Evolutionary conservation across 2,329 filamentous ascomycete genomes (phyloP).

Genomic region (Clarireedia homoeocarpa): DNA sequence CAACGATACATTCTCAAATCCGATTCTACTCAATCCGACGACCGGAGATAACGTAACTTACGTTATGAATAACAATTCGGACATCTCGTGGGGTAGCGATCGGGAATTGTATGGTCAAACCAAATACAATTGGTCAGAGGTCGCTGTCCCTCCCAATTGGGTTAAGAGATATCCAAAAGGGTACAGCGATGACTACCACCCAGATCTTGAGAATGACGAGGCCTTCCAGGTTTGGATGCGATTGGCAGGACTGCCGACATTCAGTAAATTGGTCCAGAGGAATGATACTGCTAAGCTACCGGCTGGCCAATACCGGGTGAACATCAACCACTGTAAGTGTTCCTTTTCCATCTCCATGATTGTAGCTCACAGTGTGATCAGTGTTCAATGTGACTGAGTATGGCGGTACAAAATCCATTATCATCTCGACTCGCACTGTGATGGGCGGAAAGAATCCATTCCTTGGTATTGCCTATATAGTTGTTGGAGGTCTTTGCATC

Average conservation of each 20-base stretch:
- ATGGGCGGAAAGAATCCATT: conserved; percentile 95
- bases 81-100: conserved; percentile 85
- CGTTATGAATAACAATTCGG: conserved; percentile 59
- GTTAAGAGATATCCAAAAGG: conserved; percentile 56
- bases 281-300: conserved; percentile 66
- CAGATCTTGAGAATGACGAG: conserved; percentile 67
- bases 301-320: conserved; percentile 65
- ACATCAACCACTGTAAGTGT: conserved; percentile 69
- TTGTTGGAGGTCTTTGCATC: conserved; percentile 89
- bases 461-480: conserved; percentile 90
- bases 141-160: conserved; percentile 88
- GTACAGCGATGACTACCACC: conserved; percentile 57
- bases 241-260: conserved; percentile 85
- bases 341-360: neutral
- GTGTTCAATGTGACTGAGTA: conserved; percentile 75
- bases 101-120: conserved; percentile 68
- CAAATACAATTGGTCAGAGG: conserved; percentile 54
- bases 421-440: conserved; percentile 82
- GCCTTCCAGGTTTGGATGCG: conserved; percentile 99
- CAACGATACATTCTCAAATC: conserved; percentile 78
- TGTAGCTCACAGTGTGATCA: conserved; percentile 33
- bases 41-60: conserved; percentile 45
- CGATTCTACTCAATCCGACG: conserved; percentile 50
- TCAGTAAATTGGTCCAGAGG: conserved; percentile 85
- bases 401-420: conserved; percentile 79